Evolutionary conservation across 208 protist species (phyloP).

Genomic region (Trypanosomatidae sp.): DNA sequence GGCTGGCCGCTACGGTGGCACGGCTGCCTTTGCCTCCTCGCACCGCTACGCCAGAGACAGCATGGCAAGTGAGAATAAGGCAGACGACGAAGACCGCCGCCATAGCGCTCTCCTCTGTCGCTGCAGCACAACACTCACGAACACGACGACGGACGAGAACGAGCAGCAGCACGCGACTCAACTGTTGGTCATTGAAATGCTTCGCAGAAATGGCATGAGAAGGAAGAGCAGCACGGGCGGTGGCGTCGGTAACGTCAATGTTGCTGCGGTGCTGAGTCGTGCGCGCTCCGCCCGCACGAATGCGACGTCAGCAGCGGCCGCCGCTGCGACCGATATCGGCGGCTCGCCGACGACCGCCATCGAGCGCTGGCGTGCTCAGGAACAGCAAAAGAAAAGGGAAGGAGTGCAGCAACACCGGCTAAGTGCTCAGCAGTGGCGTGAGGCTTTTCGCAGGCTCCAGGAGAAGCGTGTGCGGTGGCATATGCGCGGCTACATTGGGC

Average conservation of each 20-base stretch:
- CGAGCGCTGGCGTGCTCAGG: slow-evolving; percentile 24
- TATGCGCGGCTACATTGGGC: slow-evolving; percentile 33
- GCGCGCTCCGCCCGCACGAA: not conserved
- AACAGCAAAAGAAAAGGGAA: slow-evolving; percentile 10
- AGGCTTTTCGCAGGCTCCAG: slow-evolving; percentile 29
- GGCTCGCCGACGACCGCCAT: slow-evolving; percentile 20
- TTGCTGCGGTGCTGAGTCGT: slow-evolving; percentile 1
- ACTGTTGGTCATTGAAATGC: slow-evolving; percentile 14
- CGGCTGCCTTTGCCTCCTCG: not conserved
- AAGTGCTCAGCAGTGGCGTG: slow-evolving; percentile 21
- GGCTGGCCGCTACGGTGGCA: slow-evolving; percentile 1
- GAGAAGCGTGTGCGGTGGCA: slow-evolving; percentile 32
- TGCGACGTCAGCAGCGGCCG: not conserved
- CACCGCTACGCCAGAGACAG: slow-evolving; percentile 14
- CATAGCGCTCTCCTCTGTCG: not conserved
- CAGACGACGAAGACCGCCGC: slow-evolving; percentile 1
- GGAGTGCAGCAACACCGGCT: slow-evolving; percentile 4
- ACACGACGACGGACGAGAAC: slow-evolving; percentile 13
- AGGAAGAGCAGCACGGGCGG: not conserved
- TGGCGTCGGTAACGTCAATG: not conserved
- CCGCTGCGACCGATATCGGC: not conserved
- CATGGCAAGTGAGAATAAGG: not conserved
- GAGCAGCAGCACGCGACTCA: not conserved
- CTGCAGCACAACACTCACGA: slow-evolving; percentile 14
- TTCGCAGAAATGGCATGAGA: slow-evolving; percentile 6